Evolutionary conservation across 208 protist species (phyloP).

Genomic region (Wallacemonas sp.): DNA sequence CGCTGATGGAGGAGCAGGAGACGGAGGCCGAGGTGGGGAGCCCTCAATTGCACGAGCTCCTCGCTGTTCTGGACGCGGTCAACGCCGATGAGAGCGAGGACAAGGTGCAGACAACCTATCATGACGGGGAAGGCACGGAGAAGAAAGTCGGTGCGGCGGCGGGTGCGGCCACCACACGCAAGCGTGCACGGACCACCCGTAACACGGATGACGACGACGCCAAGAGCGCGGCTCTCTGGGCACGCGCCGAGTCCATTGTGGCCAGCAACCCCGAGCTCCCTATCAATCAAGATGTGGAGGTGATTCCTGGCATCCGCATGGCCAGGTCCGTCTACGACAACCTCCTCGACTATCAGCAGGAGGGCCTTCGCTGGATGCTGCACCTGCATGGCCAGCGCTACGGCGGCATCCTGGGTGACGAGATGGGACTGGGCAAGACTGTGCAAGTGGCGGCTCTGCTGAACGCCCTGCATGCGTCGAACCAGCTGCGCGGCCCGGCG

Average conservation of each 20-base stretch:
- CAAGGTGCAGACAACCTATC: neutral
- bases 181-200: neutral
- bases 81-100: neutral
- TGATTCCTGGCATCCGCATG: constrained; percentile 47
- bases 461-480: constrained; percentile 76
- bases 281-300: constrained; percentile 21
- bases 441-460: constrained; percentile 94
- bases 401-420: constrained; percentile 97
- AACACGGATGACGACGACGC: neutral
- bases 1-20: constrained; percentile 70
- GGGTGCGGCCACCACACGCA: neutral
- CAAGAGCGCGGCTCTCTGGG: neutral
- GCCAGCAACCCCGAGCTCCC: neutral
- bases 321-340: constrained; percentile 52
- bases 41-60: constrained; percentile 16
- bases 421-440: constrained; percentile 98
- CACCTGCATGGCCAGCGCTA: constrained; percentile 87
- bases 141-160: neutral
- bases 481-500: constrained; percentile 72
- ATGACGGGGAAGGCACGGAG: too few relatives aligned
- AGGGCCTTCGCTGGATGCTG: constrained; percentile 95
- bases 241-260: neutral
- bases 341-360: constrained; percentile 95
- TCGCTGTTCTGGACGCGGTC: neutral
- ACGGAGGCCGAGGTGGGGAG: neutral